These are phyloP conservation scores for Arthrobotrys entomopaga DNA, from an alignment of 2,329 filamentous ascomycete species.

Conservation along the genomic window DNA sequence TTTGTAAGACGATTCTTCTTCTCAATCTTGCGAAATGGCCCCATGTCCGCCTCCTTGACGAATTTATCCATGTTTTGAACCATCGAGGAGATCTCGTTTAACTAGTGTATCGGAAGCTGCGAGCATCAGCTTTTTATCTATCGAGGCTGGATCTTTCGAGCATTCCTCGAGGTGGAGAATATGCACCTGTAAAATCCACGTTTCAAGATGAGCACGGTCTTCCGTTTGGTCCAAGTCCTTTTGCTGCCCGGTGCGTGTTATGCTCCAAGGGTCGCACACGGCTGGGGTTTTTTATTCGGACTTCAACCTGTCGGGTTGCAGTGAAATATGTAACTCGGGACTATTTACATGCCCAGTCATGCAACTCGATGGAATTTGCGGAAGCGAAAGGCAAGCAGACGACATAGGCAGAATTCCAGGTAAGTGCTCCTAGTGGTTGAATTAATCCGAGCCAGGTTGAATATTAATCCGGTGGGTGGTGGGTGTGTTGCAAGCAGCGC, in stretches of 20 bases:
- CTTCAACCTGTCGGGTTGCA: constrained; percentile 16
- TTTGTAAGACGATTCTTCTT: constrained; percentile 12
- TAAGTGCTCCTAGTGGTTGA: constrained; percentile 49
- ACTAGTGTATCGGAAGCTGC: constrained; percentile 8
- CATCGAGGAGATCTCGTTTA: constrained; percentile 20
- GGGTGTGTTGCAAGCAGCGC: constrained; percentile 51
- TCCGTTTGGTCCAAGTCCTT: constrained; percentile 13
- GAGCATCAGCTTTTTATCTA: constrained; percentile 43
- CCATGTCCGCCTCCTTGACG: constrained; percentile 29
- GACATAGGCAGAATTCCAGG: constrained; percentile 52
- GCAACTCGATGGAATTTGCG: constrained; percentile 46
- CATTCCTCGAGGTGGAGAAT: constrained; percentile 26
- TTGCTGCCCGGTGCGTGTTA: constrained; percentile 6
- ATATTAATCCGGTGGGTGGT: constrained; percentile 55
- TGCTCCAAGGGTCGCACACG: constrained; percentile 15
- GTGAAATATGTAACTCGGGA: constrained; percentile 25
- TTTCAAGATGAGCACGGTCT: constrained; percentile 45
- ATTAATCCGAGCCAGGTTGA: constrained; percentile 49
- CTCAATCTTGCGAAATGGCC: constrained; percentile 1
- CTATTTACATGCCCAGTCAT: constrained; percentile 26
- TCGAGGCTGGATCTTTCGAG: constrained; percentile 13
- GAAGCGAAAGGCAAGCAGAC: constrained; percentile 45
- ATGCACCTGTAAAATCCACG: constrained; percentile 44
- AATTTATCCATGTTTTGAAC: constrained; percentile 53
- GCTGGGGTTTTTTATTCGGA: neutral